Base-by-base conservation (phyloP, 306 rosid genomes). In the Inga leiocalycina region DNA sequence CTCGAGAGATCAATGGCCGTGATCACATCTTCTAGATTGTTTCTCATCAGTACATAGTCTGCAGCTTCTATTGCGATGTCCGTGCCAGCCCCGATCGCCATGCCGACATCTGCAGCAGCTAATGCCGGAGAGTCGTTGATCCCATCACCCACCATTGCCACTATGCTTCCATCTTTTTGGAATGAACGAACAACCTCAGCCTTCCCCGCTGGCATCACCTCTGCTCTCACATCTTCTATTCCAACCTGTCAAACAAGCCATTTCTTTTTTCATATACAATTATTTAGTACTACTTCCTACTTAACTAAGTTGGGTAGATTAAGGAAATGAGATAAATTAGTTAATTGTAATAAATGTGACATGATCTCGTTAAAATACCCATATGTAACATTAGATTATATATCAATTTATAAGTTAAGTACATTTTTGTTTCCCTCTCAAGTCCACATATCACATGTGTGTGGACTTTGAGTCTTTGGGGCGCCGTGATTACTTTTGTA, bases 111-210 rank as follows among this genome's bases (percentile, higher is more conserved):
- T 12, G 99, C 88, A 64, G 97, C 98, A 67, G 97, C 99, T 79
- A 96, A 83, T 41, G 98, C 99, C 1, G 99, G 99, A 69, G 99
- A 96, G 75, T 96, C 99, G 15, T 94, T 96, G 90, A 96, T 94
- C 8, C 99, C 99, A 32, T 96, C 99, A 15, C 99, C 99, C 74
- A 96, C 99, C 99, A 94, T 96, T 22, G 99, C 99, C 49, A 96
- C 98, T 62, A 78, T 74, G 84, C 93, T 90, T 85, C 99, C 97
- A 79, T 92, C 91, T n/a, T 85, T 89, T 75, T 96, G 98, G 76
- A 96, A 94, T 19, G 91, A 92, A 3, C 84, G 90, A 19, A 96
- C 80, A 32, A 89, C 96, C 20, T 94, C 97, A 0, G 97, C 99
- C 86, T 96, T 96, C 85, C 98, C 99, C 0, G 97, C 97, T 0